phyloP scores from a whole-genome alignment of 1,139 yeast genomes.

The Blastobotrys apis region DNA sequence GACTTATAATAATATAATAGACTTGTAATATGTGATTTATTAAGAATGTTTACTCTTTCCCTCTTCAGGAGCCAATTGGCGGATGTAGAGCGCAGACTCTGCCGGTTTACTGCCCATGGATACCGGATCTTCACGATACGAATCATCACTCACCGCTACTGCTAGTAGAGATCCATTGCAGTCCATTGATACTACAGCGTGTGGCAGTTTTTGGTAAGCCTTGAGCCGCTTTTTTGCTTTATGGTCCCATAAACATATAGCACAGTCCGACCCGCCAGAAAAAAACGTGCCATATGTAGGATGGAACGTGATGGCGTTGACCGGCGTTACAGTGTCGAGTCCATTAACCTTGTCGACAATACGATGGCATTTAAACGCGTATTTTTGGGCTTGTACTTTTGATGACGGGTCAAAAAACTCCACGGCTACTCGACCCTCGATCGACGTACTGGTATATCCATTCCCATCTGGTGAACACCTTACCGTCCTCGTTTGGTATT shows the following conservation, averaged over 20 bases:
- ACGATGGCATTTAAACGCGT: conserved; percentile 85
- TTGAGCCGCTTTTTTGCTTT: conserved; percentile 55
- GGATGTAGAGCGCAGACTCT: conserved; percentile 19
- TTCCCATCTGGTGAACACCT: conserved; percentile 53
- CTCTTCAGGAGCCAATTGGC: conserved; percentile 17
- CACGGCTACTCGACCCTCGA: conserved; percentile 83
- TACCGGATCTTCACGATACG: conserved; percentile 26
- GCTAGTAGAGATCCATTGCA: conserved; percentile 41
- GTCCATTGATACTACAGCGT: conserved; percentile 50
- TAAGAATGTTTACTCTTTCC: conserved; percentile 11
- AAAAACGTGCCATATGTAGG: conserved; percentile 48
- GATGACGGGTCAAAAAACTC: conserved; percentile 60
- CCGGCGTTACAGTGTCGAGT: conserved; percentile 68
- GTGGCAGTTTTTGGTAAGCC: conserved; percentile 51
- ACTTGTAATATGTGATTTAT: neutral
- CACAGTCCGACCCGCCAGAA: conserved; percentile 79
- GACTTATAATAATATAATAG: conserved; percentile 6
- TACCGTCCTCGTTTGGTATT: conserved; percentile 63
- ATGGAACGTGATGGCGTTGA: conserved; percentile 61
- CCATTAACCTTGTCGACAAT: conserved; percentile 41
- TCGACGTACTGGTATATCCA: conserved; percentile 75
- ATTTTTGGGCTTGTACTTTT: conserved; percentile 47
- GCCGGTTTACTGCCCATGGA: conserved; percentile 22
- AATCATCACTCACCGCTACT: conserved; percentile 41
- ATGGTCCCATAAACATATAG: conserved; percentile 75